Base-by-base conservation (phyloP, 768 basidiomycete species). In the Dendrothele bispora region DNA sequence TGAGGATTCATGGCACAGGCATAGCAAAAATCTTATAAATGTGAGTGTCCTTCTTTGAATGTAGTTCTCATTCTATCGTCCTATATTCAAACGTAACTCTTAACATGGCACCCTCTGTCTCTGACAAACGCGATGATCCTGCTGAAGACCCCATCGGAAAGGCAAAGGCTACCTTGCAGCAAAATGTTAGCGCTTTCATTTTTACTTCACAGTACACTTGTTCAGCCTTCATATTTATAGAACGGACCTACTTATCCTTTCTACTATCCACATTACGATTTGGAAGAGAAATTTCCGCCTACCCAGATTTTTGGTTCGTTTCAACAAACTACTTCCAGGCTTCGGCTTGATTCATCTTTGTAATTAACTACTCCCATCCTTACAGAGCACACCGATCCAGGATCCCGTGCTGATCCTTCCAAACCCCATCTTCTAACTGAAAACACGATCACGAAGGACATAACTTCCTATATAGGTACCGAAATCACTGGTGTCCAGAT, bases 401-500 rank as follows among this genome's bases (percentile, higher is more conserved):
- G 43, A 7, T 25, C 15, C 25, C 43, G 43, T 17, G 43, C 43
- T 14, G 17, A 43, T 30, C 43, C 43, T 17, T 22, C 43, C 15
- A 28, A 28, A n/a, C 43, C 43, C n/a, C 26, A 43, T 32, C 43
- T 43, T 17, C 22, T 32, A 22, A 43, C 26, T 7, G 18, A 39
- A 8, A 18, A 10, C 14, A 39, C 37, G 8, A 21, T 10, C 8
- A 39, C 20, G 37, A 10, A 18, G 37, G 37, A 39, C 20, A 39
- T 39, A 8, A 39, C 10, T 32, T 77, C 77, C 0, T 78, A 73
- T 62, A 55, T 80, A 48, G 80, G 79, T 21, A 77, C 78, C 3
- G 75, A 79, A 48, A 51, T 80, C 50, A 57, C 56, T n/a, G 78
- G 77, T 3, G 65, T 82, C 6, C 79, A 81, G 51, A 63, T 82